phyloP scores from a whole-genome alignment of 768 basidiomycete genomes.

The Termitomyces sp. region DNA sequence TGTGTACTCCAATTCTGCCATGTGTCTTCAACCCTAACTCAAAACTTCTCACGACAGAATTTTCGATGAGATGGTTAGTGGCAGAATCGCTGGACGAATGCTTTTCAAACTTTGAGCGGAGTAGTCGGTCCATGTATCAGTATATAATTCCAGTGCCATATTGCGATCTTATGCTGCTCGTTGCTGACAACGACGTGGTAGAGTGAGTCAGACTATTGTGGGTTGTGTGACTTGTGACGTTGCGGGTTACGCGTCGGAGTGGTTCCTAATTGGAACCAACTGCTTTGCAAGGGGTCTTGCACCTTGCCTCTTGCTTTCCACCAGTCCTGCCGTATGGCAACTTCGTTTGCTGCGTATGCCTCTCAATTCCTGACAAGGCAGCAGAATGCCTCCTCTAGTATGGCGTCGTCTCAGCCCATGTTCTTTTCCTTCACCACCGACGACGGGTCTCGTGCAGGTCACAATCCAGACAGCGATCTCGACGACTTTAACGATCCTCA shows the following conservation, averaged over 20 bases:
- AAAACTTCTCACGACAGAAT: slow-evolving; percentile 16
- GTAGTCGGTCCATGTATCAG: not conserved
- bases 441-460: slow-evolving; percentile 53
- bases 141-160: not conserved
- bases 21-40: not conserved
- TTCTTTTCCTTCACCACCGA: slow-evolving; percentile 89
- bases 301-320: slow-evolving; percentile 13
- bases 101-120: slow-evolving; percentile 18
- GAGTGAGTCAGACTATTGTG: not conserved
- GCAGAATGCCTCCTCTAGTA: slow-evolving; percentile 41
- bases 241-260: slow-evolving; percentile 15
- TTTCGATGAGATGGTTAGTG: slow-evolving; percentile 25
- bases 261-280: slow-evolving; percentile 17
- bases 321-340: slow-evolving; percentile 39
- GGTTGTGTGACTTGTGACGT: slow-evolving; percentile 2
- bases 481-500: slow-evolving; percentile 81
- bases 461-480: slow-evolving; percentile 46
- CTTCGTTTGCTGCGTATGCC: slow-evolving; percentile 79
- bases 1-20: slow-evolving; percentile 26
- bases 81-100: slow-evolving; percentile 31
- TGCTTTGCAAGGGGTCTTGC: slow-evolving; percentile 16
- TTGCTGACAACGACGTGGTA: not conserved
- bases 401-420: slow-evolving; percentile 71
- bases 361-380: slow-evolving; percentile 76
- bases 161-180: not conserved